phyloP scores from a whole-genome alignment of 768 basidiomycete genomes.

The Strobilomyces dryophilus region DNA sequence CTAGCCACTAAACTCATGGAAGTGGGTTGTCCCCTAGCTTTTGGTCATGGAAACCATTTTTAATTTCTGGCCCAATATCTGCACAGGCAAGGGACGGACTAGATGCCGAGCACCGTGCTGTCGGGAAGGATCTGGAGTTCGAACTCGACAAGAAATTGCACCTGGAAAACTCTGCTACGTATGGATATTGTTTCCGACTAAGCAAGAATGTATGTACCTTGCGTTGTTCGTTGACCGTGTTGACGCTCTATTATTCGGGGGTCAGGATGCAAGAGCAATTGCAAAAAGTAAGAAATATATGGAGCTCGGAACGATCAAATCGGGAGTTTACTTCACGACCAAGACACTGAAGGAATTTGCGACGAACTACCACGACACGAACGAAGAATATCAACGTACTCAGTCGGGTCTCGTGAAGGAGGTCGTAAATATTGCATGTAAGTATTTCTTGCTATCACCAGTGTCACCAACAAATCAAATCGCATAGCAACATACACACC shows the following conservation, averaged over 20 bases:
- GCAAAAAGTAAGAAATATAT: constrained; percentile 63
- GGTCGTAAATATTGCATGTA: constrained; percentile 89
- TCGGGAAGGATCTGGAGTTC: constrained; percentile 66
- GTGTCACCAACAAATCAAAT: background rate
- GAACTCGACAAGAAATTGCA: constrained; percentile 95
- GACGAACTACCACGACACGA: constrained; percentile 65
- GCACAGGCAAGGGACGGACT: constrained; percentile 66
- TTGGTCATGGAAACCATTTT: background rate
- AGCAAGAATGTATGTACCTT: constrained; percentile 73
- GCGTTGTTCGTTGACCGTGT: background rate
- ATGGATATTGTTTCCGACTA: constrained; percentile 90
- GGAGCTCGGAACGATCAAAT: constrained; percentile 81
- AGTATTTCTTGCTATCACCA: constrained; percentile 19
- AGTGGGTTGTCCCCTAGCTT: constrained; percentile 27
- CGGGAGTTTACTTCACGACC: constrained; percentile 88
- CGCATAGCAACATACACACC: constrained; percentile 85
- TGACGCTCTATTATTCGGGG: background rate
- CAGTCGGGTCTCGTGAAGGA: constrained; percentile 87
- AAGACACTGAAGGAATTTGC: constrained; percentile 64
- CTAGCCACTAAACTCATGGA: constrained; percentile 64
- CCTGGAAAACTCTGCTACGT: constrained; percentile 83
- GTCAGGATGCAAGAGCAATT: constrained; percentile 76
- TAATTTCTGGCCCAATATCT: background rate
- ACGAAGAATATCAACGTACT: constrained; percentile 63
- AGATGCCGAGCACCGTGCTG: constrained; percentile 73